Percentiles rank a stretch among this genome's conserved stretches.
Evolutionary conservation across 2,329 filamentous ascomycete genomes (phyloP).

Genomic region (Sclerotinia borealis): DNA sequence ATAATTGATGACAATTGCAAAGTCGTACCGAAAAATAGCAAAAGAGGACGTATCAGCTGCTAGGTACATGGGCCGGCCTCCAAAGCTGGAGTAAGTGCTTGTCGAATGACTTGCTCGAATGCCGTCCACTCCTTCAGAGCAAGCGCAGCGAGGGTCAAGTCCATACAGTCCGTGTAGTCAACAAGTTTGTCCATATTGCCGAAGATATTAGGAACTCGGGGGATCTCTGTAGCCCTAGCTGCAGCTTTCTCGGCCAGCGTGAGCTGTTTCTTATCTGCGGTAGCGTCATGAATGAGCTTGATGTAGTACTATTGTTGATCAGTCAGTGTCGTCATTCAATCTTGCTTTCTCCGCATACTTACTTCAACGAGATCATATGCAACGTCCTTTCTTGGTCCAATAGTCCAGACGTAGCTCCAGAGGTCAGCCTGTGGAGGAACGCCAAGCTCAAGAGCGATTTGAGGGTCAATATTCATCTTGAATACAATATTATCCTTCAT

Average conservation of each 20-base stretch:
- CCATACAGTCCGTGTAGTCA: conserved; percentile 33
- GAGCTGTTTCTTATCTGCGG: conserved; percentile 37
- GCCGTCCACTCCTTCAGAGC: conserved; percentile 43
- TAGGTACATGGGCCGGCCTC: background rate
- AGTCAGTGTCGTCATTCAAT: background rate
- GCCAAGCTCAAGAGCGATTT: conserved; percentile 37
- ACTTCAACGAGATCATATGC: conserved; percentile 52
- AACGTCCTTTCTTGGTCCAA: conserved; percentile 43
- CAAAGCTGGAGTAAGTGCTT: conserved; percentile 21
- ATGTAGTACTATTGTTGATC: conserved; percentile 47
- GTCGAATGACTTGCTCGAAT: conserved; percentile 43
- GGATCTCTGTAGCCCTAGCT: conserved; percentile 9
- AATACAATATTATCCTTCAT: conserved; percentile 55
- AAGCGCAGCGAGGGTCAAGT: conserved; percentile 43
- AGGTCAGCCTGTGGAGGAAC: conserved; percentile 42
- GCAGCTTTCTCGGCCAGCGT: conserved; percentile 39
- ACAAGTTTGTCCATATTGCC: conserved; percentile 46
- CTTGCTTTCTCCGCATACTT: conserved; percentile 26
- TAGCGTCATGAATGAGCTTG: conserved; percentile 47
- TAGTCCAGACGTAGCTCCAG: conserved; percentile 49
- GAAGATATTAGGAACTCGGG: conserved; percentile 20
- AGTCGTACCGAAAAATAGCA: background rate
- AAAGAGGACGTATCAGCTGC: background rate
- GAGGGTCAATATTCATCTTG: conserved; percentile 34
- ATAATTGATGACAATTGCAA: background rate